Base-by-base conservation (phyloP, 352 stramenopile genomes). In the Globisporangium camurandrum region DNA sequence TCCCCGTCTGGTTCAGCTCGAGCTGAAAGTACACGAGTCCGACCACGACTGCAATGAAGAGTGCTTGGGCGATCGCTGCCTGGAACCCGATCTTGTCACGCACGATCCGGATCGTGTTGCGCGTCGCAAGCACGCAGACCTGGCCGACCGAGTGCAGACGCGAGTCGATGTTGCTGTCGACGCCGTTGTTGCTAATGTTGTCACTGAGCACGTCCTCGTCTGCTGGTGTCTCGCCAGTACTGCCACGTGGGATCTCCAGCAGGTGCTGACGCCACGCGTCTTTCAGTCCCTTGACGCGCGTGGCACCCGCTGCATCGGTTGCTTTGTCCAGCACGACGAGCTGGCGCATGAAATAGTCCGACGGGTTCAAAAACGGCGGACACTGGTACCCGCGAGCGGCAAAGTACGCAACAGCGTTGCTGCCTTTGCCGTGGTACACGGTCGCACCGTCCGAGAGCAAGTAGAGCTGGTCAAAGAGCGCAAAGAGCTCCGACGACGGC, bases 271-370 rank as follows among this genome's bases (percentile, higher is more conserved):
- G 7, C 75, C 75, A 91, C 1, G 41, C 51, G 19, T 66, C 47
- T 27, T 74, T 75, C 23, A 88, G 66, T 0, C 51, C 10, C n/a
- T 61, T 54, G 0, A 70, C 52, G 0, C 75, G 63, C 0, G 36
- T 28, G 0, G 57, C 52, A 10, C 64, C 50, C 6, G 26, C 49
- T 6, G 31, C 24, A 20, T 84, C 77, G 0, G 55, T 71, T 3
- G 57, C 55, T 33, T 76, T 72, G 50, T 85, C 68, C 12, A 83
- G 53, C 8, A 56, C 52, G 2, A 71, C 64, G 9, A 88, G 55
- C 47, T 79, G 66, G 16, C 67, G 67, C 48, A 84, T 66, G 27
- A 88, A 88, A 34, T 72, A 88, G 47, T 89, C 77, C 4, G 75
- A 62, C 10, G 75, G 77, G 37, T 82, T 88, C 57, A 64, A 54